Percentiles rank a stretch among this genome's conserved stretches.
These are phyloP conservation scores for Cladosporium cucumerinum DNA, from an alignment of 2,329 filamentous ascomycete species.

Conservation along the genomic window DNA sequence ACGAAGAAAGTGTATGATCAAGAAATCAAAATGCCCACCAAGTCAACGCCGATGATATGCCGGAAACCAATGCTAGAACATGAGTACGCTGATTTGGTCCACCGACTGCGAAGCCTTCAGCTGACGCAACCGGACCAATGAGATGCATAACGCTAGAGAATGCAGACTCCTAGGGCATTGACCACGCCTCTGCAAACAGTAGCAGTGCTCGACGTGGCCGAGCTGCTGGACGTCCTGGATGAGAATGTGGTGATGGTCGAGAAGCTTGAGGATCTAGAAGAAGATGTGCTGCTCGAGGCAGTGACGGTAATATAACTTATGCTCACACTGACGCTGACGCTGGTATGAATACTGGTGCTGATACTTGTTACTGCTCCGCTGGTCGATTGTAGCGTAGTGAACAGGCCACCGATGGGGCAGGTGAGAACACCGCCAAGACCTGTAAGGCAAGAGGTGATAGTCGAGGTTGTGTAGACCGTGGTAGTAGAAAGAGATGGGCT, in stretches of 20 bases:
- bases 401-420: constrained; percentile 18
- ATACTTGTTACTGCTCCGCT: constrained; percentile 11
- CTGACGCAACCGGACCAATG: not conserved
- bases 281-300: not conserved
- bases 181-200: not conserved
- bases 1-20: constrained; percentile 2
- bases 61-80: not conserved
- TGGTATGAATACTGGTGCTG: not conserved
- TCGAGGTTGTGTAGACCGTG: constrained; percentile 24
- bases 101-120: not conserved
- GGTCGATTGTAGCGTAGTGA: constrained; percentile 10
- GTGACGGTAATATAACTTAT: not conserved
- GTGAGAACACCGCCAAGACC: constrained; percentile 18
- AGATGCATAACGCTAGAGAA: not conserved
- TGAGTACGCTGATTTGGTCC: too few relatives aligned
- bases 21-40: not conserved
- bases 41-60: not conserved
- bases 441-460: constrained; percentile 25
- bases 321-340: not conserved
- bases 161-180: not conserved
- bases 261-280: not conserved
- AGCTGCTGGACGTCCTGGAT: not conserved
- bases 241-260: not conserved
- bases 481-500: constrained; percentile 23
- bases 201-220: not conserved